phyloP scores from a whole-genome alignment of 352 stramenopile genomes.

The Phytophthora pseudosyringae region DNA sequence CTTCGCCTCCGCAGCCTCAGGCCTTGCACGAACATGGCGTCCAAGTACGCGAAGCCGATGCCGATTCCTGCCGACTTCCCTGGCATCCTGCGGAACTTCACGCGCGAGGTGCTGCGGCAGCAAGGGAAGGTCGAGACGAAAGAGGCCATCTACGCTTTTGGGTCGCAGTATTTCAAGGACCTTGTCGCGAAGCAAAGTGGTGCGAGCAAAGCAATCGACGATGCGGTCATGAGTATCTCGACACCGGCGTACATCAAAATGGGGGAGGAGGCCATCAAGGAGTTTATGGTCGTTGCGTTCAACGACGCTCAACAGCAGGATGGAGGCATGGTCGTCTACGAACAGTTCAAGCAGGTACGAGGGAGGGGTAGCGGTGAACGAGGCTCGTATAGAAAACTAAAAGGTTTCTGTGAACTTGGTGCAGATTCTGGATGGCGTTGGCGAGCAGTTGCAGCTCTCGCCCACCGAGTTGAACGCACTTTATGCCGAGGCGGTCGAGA shows the following conservation, averaged over 20 bases:
- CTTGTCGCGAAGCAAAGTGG: constrained; percentile 47
- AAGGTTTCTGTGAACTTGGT: constrained; percentile 1
- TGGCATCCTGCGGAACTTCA: constrained; percentile 75
- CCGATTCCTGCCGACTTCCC: constrained; percentile 77
- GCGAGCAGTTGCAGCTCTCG: constrained; percentile 64
- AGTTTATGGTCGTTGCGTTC: constrained; percentile 50
- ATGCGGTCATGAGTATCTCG: constrained; percentile 21
- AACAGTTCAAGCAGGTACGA: constrained; percentile 53
- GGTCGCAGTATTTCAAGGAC: constrained; percentile 73
- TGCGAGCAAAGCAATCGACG: constrained; percentile 11
- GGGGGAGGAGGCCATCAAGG: constrained; percentile 64
- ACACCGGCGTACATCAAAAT: constrained; percentile 68
- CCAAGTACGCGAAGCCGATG: constrained; percentile 85
- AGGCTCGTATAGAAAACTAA: not conserved
- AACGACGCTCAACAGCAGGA: constrained; percentile 49
- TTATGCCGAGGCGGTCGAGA: constrained; percentile 73
- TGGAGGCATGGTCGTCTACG: constrained; percentile 45
- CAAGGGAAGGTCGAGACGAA: constrained; percentile 84
- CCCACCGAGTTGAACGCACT: constrained; percentile 59
- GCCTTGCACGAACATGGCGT: constrained; percentile 56
- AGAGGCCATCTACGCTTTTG: constrained; percentile 83
- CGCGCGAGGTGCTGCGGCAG: constrained; percentile 82
- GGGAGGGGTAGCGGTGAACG: not conserved
- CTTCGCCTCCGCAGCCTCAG: not conserved
- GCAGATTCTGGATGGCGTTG: constrained; percentile 47